Evolutionary conservation across 345 rosid species (phyloP).

Genomic region (Dipteronia sinensis): DNA sequence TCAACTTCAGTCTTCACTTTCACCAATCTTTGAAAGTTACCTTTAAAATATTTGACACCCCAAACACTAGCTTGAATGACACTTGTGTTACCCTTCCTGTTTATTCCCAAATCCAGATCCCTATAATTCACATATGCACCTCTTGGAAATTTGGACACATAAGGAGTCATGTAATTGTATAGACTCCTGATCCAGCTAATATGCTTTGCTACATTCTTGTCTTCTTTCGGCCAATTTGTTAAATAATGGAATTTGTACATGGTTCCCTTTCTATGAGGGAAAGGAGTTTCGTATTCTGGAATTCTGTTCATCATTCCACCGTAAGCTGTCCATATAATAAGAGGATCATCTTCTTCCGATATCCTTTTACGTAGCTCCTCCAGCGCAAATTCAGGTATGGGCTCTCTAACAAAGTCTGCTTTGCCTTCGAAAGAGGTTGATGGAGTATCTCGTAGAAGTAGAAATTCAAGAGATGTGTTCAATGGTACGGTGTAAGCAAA

Average conservation of each 20-base stretch:
- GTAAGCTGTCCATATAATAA: conserved; percentile 66
- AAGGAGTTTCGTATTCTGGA: conserved; percentile 46
- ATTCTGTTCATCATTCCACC: conserved; percentile 76
- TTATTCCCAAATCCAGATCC: conserved; percentile 64
- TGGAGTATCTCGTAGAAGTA: conserved; percentile 52
- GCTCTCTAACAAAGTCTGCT: conserved; percentile 49
- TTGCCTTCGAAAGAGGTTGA: conserved; percentile 56
- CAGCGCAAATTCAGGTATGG: conserved; percentile 34
- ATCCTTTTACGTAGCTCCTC: conserved; percentile 52
- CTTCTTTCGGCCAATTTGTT: conserved; percentile 39
- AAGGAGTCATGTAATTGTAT: conserved; percentile 51
- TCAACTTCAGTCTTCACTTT: conserved; percentile 51
- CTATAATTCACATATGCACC: conserved; percentile 61
- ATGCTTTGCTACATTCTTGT: conserved; percentile 14
- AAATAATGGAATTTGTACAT: conserved; percentile 52
- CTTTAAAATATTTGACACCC: conserved; percentile 54
- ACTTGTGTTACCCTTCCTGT: conserved; percentile 29
- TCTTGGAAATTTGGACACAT: conserved; percentile 55
- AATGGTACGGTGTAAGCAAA: conserved; percentile 50
- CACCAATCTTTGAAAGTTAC: conserved; percentile 53
- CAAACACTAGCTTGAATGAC: conserved; percentile 38
- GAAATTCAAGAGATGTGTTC: conserved; percentile 41
- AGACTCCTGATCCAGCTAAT: conserved; percentile 45
- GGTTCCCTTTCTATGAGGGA: conserved; percentile 62
- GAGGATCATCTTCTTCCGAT: conserved; percentile 49